Evolutionary conservation across 1,284 basidiomycete species (phyloP).

Genomic region (Coniferiporia weirii): DNA sequence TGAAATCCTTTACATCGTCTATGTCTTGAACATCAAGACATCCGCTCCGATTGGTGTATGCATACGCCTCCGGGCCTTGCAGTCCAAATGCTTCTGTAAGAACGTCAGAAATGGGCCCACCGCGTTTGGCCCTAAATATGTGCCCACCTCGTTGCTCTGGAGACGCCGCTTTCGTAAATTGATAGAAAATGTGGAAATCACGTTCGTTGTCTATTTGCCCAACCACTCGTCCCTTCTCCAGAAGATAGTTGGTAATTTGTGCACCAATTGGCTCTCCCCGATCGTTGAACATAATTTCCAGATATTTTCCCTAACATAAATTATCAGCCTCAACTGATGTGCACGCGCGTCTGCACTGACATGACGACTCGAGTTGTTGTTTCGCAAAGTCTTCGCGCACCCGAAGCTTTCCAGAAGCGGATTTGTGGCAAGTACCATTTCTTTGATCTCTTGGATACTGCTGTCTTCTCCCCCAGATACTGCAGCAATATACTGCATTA

Average conservation of each 20-base stretch:
- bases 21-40: slow-evolving; percentile 93
- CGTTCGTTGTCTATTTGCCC: slow-evolving; percentile 96
- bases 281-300: slow-evolving; percentile 98
- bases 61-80: slow-evolving; percentile 95
- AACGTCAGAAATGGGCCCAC: slow-evolving; percentile 15
- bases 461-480: slow-evolving; percentile 84
- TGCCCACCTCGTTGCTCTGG: slow-evolving; percentile 76
- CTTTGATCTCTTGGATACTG: slow-evolving; percentile 95
- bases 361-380: slow-evolving; percentile 98
- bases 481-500: slow-evolving; percentile 99
- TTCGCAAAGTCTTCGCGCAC: slow-evolving; percentile 97
- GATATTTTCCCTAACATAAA: slow-evolving; percentile 82
- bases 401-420: slow-evolving; percentile 97
- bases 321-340: not conserved
- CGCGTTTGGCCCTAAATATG: not conserved
- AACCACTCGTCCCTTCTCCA: slow-evolving; percentile 97
- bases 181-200: slow-evolving; percentile 99
- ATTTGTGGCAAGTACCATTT: slow-evolving; percentile 99
- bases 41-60: slow-evolving; percentile 88
- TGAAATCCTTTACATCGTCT: slow-evolving; percentile 84
- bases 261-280: slow-evolving; percentile 94
- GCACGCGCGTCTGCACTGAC: slow-evolving; percentile 41
- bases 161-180: slow-evolving; percentile 95
- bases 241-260: slow-evolving; percentile 96
- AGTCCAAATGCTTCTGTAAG: slow-evolving; percentile 84